Evolutionary conservation across 2,329 filamentous ascomycete genomes (phyloP), one percentile per base, ranked within the genome.

Genomic region (Trichophyton mentagrophytes): DNA sequence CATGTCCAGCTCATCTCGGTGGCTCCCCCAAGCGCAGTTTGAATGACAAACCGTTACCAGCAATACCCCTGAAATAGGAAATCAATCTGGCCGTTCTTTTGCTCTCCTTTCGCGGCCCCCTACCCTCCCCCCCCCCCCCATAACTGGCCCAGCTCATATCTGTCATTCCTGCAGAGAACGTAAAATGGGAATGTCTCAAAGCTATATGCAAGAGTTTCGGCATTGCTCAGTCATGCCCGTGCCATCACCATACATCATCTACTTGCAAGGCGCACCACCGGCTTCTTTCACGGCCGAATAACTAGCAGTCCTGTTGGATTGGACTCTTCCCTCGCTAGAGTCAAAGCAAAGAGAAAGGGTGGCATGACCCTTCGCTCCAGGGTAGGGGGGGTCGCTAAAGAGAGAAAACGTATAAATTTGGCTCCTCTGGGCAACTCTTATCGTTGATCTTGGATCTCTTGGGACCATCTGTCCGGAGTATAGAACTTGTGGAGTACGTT

Each of bases 391-490:
- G 22, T 53, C 25, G 49, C 49, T 30, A 30, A 53, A 53, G 27
- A n/a, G 22, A 53, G 49, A 53, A 53, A 53, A 30, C 22, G 30
- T 53, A 53, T 53, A 53, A 53, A 53, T 53, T 33, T 53, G 27
- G 49, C 49, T 53, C 22, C 49, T 53, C 49, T n/a, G 22, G 27
- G 49, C 49, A 33, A n/a, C 13, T 30, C 27, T 53, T 53, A 30
- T 25, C 8, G 49, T 7, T 53, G 13, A 30, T 25, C 27, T 53
- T 22, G 49, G 27, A 53, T 17, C 25, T 53, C 49, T 53, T 53
- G 49, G 49, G 13, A 30, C 22, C 49, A 53, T 53, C 49, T n/a
- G 22, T 13, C 13, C 49, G 49, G 49, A 25, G 17, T 25, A 38
- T 38, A 38, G 33, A 9, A 13, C 13, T 13, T 30, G 49, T 15